Evolutionary conservation across 202 grass and related monocot species (phyloP), one percentile per base, ranked within the genome.

Genomic region (Saccharum hybrid): DNA sequence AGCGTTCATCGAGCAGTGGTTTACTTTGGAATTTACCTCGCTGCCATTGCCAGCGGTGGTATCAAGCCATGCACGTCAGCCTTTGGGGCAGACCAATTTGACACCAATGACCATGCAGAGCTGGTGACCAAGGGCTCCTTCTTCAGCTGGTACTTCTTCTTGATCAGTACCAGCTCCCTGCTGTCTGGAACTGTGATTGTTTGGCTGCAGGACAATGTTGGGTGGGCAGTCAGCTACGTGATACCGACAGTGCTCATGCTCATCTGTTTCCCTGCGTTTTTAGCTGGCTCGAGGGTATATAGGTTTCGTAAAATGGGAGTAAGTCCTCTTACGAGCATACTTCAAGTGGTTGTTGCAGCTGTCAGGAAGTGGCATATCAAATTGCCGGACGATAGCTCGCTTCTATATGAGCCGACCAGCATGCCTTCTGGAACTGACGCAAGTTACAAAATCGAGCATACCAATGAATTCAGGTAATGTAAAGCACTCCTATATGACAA

Each of bases 31-130:
- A 88, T 94, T 13, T 94, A 94, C 60, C 65, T 94, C 31, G 41
- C 41, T 79, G 75, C 86, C 57, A 23, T 94, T 16, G 83, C 75
- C 7, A 70, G 59, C 9, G 90, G 90, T 59, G 84, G 87, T 43
- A 46, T 90, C 41, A 88, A 84, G 42, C 86, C 88, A 3, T 90
- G 88, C 69, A 70, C 65, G 0, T 60, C 61, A 7, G 46, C 90
- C 9, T 88, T 93, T 33, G 90, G 90, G 4, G 90, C 87, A 8
- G 87, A 90, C 46, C 91, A 93, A 30, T 93, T 90, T 62, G 91
- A 93, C 28, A 67, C 67, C 10, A 81, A 66, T 52, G 87, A 88
- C 51, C 82, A 62, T 2, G 62, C n/a, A 38, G 90, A 91, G 46
- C 22, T 52, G 51, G 19, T 16, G 0, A 72, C 83, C 46, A 92